Evolutionary conservation across 805 yeast genomes (phyloP).

Genomic region (Pichia phayaonensis): DNA sequence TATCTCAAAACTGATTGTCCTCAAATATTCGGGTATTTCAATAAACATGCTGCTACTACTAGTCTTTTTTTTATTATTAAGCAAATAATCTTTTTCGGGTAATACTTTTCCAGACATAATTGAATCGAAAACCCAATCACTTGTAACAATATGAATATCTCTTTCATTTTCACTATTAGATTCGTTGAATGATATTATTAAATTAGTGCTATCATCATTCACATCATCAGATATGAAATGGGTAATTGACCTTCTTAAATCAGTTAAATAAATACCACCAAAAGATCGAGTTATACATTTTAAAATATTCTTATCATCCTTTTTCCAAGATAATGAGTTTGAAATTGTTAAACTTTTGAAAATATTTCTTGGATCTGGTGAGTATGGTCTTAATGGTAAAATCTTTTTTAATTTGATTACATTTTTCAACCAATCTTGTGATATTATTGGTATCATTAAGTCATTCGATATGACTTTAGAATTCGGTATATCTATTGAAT

Average conservation of each 20-base stretch:
- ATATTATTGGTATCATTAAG: conserved; percentile 59
- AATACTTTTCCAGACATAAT: neutral
- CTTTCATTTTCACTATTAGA: conserved; percentile 21
- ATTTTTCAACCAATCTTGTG: conserved; percentile 51
- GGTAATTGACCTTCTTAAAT: conserved; percentile 63
- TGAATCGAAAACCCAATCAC: conserved; percentile 54
- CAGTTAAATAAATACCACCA: conserved; percentile 69
- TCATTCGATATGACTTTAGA: conserved; percentile 35
- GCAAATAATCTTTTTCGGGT: conserved; percentile 32
- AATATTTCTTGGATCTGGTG: conserved; percentile 65
- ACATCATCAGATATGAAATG: conserved; percentile 59
- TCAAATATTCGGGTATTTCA: neutral
- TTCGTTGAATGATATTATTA: conserved; percentile 22
- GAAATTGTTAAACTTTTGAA: conserved; percentile 50
- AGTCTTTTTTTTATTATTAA: neutral
- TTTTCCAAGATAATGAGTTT: conserved; percentile 44
- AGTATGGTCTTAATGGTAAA: conserved; percentile 49
- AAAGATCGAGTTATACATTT: conserved; percentile 60
- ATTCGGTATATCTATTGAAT: conserved; percentile 43
- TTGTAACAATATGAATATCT: conserved; percentile 55
- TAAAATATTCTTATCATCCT: conserved; percentile 47
- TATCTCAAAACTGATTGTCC: neutral
- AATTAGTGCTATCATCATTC: conserved; percentile 41
- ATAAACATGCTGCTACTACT: neutral
- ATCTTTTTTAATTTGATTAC: conserved; percentile 35